Percentiles rank a stretch among this genome's conserved stretches.
These are phyloP conservation scores for Isatis tinctoria DNA, from an alignment of 345 rosid species.

Conservation along the genomic window DNA sequence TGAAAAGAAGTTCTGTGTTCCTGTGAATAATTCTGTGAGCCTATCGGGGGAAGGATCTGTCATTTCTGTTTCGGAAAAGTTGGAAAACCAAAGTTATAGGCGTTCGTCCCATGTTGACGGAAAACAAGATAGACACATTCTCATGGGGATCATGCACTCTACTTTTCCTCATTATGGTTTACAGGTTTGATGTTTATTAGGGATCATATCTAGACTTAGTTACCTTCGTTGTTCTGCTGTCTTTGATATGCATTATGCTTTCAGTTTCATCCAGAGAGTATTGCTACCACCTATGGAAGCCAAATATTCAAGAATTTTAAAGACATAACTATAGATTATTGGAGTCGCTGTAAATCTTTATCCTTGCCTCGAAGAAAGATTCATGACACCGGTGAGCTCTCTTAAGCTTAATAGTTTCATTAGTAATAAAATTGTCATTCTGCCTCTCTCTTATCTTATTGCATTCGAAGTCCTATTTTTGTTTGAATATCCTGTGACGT, in stretches of 20 bases:
- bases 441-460: neutral
- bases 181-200: conserved; percentile 52
- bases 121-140: conserved; percentile 38
- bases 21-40: conserved; percentile 27
- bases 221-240: conserved; percentile 9
- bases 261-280: conserved; percentile 97
- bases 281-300: conserved; percentile 79
- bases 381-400: conserved; percentile 48
- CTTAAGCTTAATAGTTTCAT: neutral
- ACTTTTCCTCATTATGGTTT: conserved; percentile 89
- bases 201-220: neutral
- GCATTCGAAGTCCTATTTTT: neutral
- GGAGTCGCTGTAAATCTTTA: conserved; percentile 46
- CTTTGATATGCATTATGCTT: conserved; percentile 30
- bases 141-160: conserved; percentile 92
- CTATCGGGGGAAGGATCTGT: conserved; percentile 20
- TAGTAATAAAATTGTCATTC: neutral
- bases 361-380: conserved; percentile 34
- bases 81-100: conserved; percentile 30
- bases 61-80: conserved; percentile 27
- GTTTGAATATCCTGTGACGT: neutral
- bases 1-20: conserved; percentile 36
- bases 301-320: conserved; percentile 75
- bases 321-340: conserved; percentile 67
- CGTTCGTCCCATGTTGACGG: conserved; percentile 29